phyloP scores from a whole-genome alignment of 163 green algal genomes.

The Coccomyxa subellipsoidea region DNA sequence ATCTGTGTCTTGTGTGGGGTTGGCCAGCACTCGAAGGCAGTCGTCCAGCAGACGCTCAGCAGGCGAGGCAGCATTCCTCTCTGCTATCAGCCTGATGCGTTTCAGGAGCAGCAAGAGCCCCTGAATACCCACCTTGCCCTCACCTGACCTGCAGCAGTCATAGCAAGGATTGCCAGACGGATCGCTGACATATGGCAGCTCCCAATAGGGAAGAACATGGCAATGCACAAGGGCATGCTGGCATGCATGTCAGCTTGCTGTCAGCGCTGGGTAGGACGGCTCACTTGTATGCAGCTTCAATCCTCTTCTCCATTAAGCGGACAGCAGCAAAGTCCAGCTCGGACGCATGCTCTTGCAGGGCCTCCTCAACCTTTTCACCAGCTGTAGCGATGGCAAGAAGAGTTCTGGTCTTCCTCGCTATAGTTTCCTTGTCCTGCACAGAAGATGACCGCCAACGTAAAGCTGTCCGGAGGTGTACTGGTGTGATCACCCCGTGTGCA shows the following conservation, averaged over 20 bases:
- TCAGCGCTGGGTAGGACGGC: neutral
- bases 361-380: neutral
- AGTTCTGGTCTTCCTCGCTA: neutral
- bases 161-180: too few relatives aligned
- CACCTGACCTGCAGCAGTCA: neutral
- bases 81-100: neutral
- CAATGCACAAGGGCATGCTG: too few relatives aligned
- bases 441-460: too few relatives aligned
- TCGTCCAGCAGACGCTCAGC: constrained; percentile 11
- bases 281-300: constrained; percentile 1
- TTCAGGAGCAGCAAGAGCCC: constrained; percentile 8
- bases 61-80: neutral
- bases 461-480: too few relatives aligned
- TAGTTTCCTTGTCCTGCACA: neutral
- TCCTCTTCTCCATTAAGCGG: neutral
- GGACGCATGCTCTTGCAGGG: neutral
- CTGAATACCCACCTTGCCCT: neutral
- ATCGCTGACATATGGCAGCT: too few relatives aligned
- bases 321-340: constrained; percentile 10
- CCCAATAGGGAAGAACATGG: too few relatives aligned
- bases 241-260: neutral
- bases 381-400: neutral
- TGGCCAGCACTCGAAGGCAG: neutral
- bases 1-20: neutral
- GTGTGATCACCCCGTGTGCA: too few relatives aligned